phyloP scores from a whole-genome alignment of 192 early-diverging fungal species.

The Coemansia sp. region DNA sequence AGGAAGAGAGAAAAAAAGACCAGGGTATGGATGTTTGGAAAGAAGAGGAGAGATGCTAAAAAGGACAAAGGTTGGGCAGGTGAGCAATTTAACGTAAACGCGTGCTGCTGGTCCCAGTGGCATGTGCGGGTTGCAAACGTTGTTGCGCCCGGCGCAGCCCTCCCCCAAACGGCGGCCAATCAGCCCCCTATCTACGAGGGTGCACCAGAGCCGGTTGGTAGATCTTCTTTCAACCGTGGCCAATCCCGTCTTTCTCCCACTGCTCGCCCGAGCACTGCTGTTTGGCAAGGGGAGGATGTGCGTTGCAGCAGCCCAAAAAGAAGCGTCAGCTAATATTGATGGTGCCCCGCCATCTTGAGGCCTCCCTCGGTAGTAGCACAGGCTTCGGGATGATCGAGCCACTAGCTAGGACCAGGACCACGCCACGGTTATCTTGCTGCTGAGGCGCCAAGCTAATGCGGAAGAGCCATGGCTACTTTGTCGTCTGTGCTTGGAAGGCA shows the following conservation, averaged over 20 bases:
- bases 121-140: background rate
- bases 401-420: too few relatives aligned
- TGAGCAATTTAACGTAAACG: constrained; percentile 1
- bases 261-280: background rate
- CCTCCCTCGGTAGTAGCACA: background rate
- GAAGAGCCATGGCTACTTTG: background rate
- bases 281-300: too few relatives aligned
- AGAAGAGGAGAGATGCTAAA: constrained; percentile 1
- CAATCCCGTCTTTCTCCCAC: background rate
- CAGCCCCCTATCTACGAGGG: background rate
- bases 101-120: background rate
- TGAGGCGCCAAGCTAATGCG: too few relatives aligned
- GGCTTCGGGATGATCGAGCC: too few relatives aligned
- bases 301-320: too few relatives aligned
- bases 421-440: too few relatives aligned
- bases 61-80: constrained; percentile 5
- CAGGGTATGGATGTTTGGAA: background rate
- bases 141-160: background rate
- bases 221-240: background rate
- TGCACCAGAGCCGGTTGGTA: background rate
- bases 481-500: background rate
- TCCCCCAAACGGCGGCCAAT: constrained; percentile 7
- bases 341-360: background rate
- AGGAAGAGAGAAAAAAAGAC: constrained; percentile 2
- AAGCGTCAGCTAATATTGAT: too few relatives aligned